Conservation (phyloP, 768 basidiomycete species). For the Lentinula boryana region DNA sequence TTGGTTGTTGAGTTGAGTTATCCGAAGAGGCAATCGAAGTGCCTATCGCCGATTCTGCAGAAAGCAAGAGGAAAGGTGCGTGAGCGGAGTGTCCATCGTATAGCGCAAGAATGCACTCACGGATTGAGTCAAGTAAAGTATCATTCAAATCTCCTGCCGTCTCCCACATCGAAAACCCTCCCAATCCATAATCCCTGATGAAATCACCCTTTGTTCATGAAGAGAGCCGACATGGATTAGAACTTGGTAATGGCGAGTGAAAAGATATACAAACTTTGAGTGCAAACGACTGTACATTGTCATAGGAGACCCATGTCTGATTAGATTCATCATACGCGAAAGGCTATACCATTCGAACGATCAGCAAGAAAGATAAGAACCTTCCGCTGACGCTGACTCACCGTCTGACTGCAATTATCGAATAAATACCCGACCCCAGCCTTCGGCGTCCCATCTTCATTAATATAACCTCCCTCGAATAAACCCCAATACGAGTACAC, state of each 20-base stretch:
- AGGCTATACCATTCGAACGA: conserved; percentile 37
- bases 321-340: conserved; percentile 55
- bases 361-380: conserved; percentile 6
- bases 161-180: conserved; percentile 71
- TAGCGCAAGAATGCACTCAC: conserved; percentile 17
- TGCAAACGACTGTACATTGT: conserved; percentile 53
- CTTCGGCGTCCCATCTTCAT: conserved; percentile 30
- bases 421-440: conserved; percentile 45
- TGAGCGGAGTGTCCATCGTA: neutral
- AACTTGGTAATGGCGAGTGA: neutral
- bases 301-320: conserved; percentile 59
- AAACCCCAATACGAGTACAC: conserved; percentile 61
- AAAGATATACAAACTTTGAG: conserved; percentile 9
- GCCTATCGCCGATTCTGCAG: neutral
- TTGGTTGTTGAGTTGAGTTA: neutral
- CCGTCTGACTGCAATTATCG: conserved; percentile 72
- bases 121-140: conserved; percentile 55
- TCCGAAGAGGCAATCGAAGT: neutral
- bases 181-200: conserved; percentile 46
- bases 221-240: neutral
- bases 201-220: conserved; percentile 34
- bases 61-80: neutral
- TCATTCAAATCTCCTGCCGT: conserved; percentile 61
- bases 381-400: conserved; percentile 22
- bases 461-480: conserved; percentile 50